Evolutionary conservation across 2,329 filamentous ascomycete species (phyloP).

Genomic region (Penicillium sp.): DNA sequence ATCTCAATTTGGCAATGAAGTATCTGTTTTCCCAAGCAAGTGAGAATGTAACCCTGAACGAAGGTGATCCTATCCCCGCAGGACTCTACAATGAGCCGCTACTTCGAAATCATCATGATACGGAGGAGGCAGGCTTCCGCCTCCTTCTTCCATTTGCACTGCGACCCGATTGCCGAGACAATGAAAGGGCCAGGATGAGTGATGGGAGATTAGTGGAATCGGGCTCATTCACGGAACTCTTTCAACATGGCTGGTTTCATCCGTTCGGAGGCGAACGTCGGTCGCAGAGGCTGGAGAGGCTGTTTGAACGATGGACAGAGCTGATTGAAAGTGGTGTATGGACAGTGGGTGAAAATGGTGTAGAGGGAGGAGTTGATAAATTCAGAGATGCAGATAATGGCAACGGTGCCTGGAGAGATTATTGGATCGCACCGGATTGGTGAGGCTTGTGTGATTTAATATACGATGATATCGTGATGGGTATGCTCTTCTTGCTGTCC

Average conservation of each 20-base stretch:
- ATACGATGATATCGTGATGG: no score
- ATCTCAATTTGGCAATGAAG: no score
- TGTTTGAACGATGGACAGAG: slow-evolving; percentile 17
- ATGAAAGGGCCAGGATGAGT: no score
- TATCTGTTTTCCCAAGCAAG: no score
- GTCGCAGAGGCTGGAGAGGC: slow-evolving; percentile 17
- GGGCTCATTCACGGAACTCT: neutral
- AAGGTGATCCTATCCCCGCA: no score
- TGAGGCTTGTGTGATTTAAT: neutral
- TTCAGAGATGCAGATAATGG: slow-evolving; percentile 14
- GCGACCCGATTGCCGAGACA: neutral
- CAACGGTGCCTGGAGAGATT: slow-evolving; percentile 11
- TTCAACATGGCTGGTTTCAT: neutral
- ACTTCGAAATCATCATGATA: neutral
- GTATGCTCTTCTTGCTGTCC: no score
- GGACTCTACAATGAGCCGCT: neutral
- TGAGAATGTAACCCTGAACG: no score
- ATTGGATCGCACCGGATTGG: slow-evolving; percentile 13
- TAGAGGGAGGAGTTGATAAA: slow-evolving; percentile 18
- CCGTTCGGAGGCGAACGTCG: slow-evolving; percentile 13
- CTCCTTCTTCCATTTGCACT: neutral
- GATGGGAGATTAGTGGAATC: neutral
- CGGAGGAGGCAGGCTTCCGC: neutral
- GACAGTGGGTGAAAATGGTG: slow-evolving; percentile 19
- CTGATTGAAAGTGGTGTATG: slow-evolving; percentile 19